Evolutionary conservation across 1,284 basidiomycete genomes (phyloP).

Genomic region (Lentinula novae-zelandiae): DNA sequence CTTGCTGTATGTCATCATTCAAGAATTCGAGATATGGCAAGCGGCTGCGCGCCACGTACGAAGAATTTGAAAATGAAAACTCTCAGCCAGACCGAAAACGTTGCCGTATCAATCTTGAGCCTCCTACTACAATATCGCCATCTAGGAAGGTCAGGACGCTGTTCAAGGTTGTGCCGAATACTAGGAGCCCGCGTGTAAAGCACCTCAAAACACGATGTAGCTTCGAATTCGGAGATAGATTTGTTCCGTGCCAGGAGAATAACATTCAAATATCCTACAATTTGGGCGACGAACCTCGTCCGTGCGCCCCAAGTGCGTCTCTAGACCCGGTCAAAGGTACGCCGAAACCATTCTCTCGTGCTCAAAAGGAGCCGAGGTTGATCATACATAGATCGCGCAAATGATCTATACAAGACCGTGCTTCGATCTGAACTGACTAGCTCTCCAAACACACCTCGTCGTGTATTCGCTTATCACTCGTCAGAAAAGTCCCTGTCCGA

Average conservation of each 20-base stretch:
- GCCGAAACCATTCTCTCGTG: conserved; percentile 15
- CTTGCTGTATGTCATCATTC: conserved; percentile 55
- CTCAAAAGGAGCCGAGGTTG: neutral
- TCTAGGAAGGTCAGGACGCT: conserved; percentile 31
- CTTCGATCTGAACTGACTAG: conserved; percentile 74
- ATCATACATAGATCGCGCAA: conserved; percentile 62
- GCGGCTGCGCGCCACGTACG: conserved; percentile 63
- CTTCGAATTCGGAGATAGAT: conserved; percentile 67
- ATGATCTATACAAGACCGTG: conserved; percentile 69
- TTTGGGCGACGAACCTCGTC: conserved; percentile 73
- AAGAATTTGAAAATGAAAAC: conserved; percentile 66
- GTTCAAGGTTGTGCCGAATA: conserved; percentile 32
- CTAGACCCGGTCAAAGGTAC: conserved; percentile 70
- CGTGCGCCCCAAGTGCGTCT: conserved; percentile 64
- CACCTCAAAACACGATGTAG: conserved; percentile 38
- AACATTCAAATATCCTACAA: conserved; percentile 76
- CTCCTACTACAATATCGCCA: conserved; percentile 37
- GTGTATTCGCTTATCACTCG: conserved; percentile 64
- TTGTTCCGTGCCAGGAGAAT: conserved; percentile 65
- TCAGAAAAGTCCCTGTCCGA: conserved; percentile 54
- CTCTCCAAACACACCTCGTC: conserved; percentile 58
- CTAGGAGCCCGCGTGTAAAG: conserved; percentile 46
- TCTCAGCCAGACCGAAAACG: conserved; percentile 44
- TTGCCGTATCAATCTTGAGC: conserved; percentile 44
- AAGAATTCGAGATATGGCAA: conserved; percentile 81